Base-by-base conservation (phyloP, 768 basidiomycete genomes). In the Boletellus emodensis region DNA sequence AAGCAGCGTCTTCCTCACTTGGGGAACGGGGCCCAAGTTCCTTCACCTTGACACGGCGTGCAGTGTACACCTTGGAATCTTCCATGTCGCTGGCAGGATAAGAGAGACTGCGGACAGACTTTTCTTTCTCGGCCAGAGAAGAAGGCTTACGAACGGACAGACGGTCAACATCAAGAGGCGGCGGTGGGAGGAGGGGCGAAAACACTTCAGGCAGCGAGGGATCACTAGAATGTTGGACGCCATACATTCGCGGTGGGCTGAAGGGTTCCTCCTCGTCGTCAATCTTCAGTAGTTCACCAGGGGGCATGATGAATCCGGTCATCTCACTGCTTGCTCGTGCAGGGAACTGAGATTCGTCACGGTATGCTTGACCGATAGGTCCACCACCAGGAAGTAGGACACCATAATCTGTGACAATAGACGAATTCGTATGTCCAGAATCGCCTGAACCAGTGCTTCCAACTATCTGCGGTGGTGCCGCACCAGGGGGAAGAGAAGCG, bases 401-500 rank as follows among this genome's bases (percentile, higher is more conserved):
- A 1, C 67, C 68, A 32, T 68, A 68, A 44, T 70, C 71, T 40
- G 76, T 75, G 9, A 51, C 57, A 38, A 46, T 61, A 30, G 78
- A 77, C 4, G 72, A 74, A 1, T 69, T 71, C 11, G 72, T 68
- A 34, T 71, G 60, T 46, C 73, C 75, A 8, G 71, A 72, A 44
- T 61, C 63, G 32, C 67, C 67, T 0, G 73, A 72, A 30, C 70
- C 63, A 18, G 66, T 65, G 38, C 75, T 74, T n/a, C 75, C 72
- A n/a, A 72, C 64, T 9, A 70, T 40, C 6, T 54, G 58, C 0
- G 68, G 67, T 48, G 69, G 66, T n/a, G 68, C 66, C 1, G 68
- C 65, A 39, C 65, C 67, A 10, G 56, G 64, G 6, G 68, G 66
- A 48, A 68, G 66, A 28, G 66, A 60, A 49, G 63, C 37, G 4